Conservation (phyloP, 2,329 filamentous ascomycete species). For the Sporothrix brasiliensis region DNA sequence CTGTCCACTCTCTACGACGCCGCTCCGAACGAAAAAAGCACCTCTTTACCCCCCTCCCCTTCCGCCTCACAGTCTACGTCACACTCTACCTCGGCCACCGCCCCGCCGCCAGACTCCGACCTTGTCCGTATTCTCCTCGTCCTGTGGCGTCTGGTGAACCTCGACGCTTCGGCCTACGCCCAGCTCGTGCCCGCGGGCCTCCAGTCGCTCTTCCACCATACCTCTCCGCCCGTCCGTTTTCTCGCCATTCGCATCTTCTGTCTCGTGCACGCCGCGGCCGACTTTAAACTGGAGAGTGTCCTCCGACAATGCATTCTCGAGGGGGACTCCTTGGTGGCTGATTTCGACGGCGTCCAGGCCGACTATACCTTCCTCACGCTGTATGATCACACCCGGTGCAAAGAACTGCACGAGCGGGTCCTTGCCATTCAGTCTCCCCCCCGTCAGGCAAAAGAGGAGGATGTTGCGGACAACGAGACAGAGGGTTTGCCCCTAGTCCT, state of each 20-base stretch:
- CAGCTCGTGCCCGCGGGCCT: slow-evolving; percentile 64
- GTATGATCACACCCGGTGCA: slow-evolving; percentile 58
- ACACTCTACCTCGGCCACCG: slow-evolving; percentile 27
- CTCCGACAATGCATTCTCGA: slow-evolving; percentile 65
- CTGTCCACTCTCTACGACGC: slow-evolving; percentile 25
- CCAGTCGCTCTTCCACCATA: slow-evolving; percentile 67
- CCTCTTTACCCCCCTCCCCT: too few relatives aligned
- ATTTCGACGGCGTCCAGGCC: slow-evolving; percentile 73
- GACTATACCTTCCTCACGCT: slow-evolving; percentile 76
- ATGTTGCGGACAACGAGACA: not conserved
- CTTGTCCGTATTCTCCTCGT: slow-evolving; percentile 60
- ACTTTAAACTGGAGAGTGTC: slow-evolving; percentile 74
- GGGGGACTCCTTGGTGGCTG: slow-evolving; percentile 63
- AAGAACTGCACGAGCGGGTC: slow-evolving; percentile 50
- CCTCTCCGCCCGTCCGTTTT: slow-evolving; percentile 68
- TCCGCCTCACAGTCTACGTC: not conserved
- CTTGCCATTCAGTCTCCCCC: slow-evolving; percentile 42
- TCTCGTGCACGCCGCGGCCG: slow-evolving; percentile 75
- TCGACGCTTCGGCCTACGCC: slow-evolving; percentile 70
- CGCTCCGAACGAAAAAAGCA: not conserved
- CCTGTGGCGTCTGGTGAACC: slow-evolving; percentile 76
- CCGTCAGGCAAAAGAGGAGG: slow-evolving; percentile 23
- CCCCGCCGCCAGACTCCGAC: slow-evolving; percentile 36
- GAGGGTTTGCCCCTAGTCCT: slow-evolving; percentile 35
- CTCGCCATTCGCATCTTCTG: slow-evolving; percentile 81